These are phyloP conservation scores for Skeletonema costatum DNA, from an alignment of 108 stramenopile species.

Conservation along the genomic window DNA sequence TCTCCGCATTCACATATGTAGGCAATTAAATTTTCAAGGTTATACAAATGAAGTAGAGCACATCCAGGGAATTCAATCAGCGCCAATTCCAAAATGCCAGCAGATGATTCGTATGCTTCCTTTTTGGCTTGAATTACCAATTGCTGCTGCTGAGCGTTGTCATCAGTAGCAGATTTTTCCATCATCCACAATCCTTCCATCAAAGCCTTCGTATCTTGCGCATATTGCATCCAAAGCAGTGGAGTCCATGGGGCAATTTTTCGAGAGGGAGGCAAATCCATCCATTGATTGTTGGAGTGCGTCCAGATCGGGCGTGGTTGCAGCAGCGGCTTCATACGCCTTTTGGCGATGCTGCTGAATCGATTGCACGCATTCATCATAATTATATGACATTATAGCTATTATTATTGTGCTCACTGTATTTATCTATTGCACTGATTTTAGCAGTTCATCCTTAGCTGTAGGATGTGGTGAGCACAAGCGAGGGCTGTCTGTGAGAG, in stretches of 20 bases:
- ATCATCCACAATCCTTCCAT: conserved; percentile 36
- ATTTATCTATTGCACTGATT: too few relatives aligned
- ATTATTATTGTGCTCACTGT: too few relatives aligned
- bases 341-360: conserved; percentile 33
- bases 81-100: conserved; percentile 75
- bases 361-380: conserved; percentile 47
- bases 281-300: conserved; percentile 52
- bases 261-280: conserved; percentile 46
- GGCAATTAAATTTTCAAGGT: conserved; percentile 46
- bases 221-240: conserved; percentile 89
- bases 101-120: conserved; percentile 49
- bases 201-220: conserved; percentile 56
- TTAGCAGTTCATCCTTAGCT: too few relatives aligned
- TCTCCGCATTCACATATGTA: conserved; percentile 15
- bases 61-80: conserved; percentile 79
- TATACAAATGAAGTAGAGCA: conserved; percentile 53
- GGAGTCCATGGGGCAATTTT: conserved; percentile 89
- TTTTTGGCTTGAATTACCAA: conserved; percentile 29
- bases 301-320: conserved; percentile 24
- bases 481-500: too few relatives aligned
- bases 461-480: too few relatives aligned
- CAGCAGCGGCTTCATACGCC: conserved; percentile 26
- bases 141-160: conserved; percentile 13
- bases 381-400: conserved; percentile 40
- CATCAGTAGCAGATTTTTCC: conserved; percentile 7